phyloP scores from a whole-genome alignment of 139 green algal genomes.

The Auxenochlorella pyrenoidosa region DNA sequence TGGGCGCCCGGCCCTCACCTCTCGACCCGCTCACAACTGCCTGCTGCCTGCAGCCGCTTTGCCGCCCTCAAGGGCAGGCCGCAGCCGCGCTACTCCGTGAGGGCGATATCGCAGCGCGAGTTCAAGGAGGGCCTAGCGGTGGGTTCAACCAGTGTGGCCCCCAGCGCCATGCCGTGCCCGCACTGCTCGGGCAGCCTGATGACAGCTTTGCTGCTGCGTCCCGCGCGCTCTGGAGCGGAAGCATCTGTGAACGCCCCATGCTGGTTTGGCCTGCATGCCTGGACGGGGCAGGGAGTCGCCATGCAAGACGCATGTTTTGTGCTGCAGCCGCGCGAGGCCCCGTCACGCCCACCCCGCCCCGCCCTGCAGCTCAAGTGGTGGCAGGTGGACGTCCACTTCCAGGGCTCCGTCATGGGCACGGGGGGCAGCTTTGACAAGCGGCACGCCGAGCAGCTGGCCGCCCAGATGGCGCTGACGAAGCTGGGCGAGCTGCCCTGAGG shows the following conservation, averaged over 20 bases:
- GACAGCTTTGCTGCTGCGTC: too few species aligned
- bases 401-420: neutral
- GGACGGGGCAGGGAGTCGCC: too few species aligned
- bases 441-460: conserved; percentile 17
- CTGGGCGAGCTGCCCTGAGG: neutral
- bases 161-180: neutral
- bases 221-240: too few species aligned
- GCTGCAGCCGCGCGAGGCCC: neutral
- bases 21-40: too few species aligned
- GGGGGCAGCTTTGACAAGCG: conserved; percentile 25
- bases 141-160: too few species aligned
- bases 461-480: conserved; percentile 1
- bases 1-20: too few species aligned
- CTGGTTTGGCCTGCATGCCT: too few species aligned
- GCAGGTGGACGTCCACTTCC: neutral
- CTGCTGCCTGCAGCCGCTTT: conserved; percentile 13
- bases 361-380: conserved; percentile 2
- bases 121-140: conserved; percentile 13
- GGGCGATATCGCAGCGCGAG: neutral
- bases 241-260: too few species aligned
- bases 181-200: neutral
- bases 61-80: neutral
- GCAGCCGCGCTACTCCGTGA: conserved; percentile 7
- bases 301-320: too few species aligned
- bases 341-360: neutral